A percentile compares a stretch with the other conserved stretches of the same genome.
These are phyloP conservation scores for Salvia miltiorrhiza DNA, from an alignment of 257 asterid genomes.

Conservation along the genomic window DNA sequence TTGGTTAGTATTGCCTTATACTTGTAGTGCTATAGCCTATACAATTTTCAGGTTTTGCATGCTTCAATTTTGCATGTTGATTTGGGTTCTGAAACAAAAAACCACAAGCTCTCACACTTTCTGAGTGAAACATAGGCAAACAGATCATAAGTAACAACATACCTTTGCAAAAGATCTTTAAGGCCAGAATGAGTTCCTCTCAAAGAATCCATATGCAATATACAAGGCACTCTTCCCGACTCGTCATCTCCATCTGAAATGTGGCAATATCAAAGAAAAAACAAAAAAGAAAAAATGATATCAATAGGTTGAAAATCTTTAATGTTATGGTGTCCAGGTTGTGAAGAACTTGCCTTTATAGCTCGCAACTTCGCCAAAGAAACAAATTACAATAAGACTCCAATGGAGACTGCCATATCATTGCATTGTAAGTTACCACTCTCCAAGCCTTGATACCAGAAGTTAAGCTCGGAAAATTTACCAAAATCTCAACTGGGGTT, in stretches of 20 bases:
- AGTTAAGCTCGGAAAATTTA: conserved; percentile 24
- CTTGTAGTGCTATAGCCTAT: background rate
- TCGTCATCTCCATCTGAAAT: conserved; percentile 44
- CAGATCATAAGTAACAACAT: background rate
- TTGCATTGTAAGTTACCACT: conserved; percentile 24
- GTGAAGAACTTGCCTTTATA: conserved; percentile 63
- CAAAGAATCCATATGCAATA: conserved; percentile 64
- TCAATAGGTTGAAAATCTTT: conserved; percentile 1
- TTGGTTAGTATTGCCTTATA: background rate
- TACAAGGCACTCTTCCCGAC: conserved; percentile 49
- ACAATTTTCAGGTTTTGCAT: background rate
- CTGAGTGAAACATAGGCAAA: background rate
- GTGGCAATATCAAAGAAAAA: conserved; percentile 16
- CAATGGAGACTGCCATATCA: conserved; percentile 78
- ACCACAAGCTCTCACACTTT: background rate
- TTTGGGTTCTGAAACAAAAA: background rate
- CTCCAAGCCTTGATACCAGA: conserved; percentile 23
- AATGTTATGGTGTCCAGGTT: conserved; percentile 9
- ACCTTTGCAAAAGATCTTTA: conserved; percentile 59
- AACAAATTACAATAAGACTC: conserved; percentile 88
- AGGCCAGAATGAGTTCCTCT: conserved; percentile 52
- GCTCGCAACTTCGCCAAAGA: conserved; percentile 72
- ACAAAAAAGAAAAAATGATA: background rate
- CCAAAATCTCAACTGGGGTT: conserved; percentile 11
- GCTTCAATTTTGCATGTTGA: conserved; percentile 9